These are phyloP conservation scores for Colletotrichum acutatum DNA, from an alignment of 2,329 filamentous ascomycete species.

Conservation along the genomic window DNA sequence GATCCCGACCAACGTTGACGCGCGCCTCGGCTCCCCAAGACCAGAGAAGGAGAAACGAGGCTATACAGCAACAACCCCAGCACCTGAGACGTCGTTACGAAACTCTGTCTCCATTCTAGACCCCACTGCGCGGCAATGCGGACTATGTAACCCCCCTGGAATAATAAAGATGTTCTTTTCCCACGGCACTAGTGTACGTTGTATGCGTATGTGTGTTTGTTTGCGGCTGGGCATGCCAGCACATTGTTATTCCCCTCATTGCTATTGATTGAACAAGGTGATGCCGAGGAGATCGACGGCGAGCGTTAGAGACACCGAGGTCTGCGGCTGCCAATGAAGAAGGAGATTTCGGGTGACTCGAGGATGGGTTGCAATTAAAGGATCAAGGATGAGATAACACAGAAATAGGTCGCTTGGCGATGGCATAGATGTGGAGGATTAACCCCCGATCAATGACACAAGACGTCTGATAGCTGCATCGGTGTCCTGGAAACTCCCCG, in stretches of 20 bases:
- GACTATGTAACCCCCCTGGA: neutral
- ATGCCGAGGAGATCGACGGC: neutral
- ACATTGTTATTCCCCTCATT: neutral
- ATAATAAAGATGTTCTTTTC: neutral
- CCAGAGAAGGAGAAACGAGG: neutral
- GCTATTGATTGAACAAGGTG: neutral
- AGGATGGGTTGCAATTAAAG: neutral
- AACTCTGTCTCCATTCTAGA: constrained; percentile 1
- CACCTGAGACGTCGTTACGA: constrained; percentile 23
- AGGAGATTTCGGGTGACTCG: neutral
- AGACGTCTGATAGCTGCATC: neutral
- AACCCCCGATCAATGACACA: neutral
- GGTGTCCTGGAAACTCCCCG: neutral
- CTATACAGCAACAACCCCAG: neutral
- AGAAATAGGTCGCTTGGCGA: neutral
- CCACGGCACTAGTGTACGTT: neutral
- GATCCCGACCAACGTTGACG: neutral
- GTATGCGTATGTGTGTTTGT: neutral
- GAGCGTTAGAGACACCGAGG: neutral
- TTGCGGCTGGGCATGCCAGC: neutral
- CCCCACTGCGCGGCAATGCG: constrained; percentile 7
- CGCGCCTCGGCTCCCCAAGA: constrained; percentile 16
- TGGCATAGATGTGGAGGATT: neutral
- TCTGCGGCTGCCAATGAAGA: too few relatives aligned
- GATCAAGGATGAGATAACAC: neutral